Evolutionary conservation across 2,329 filamentous ascomycete genomes (phyloP).

Genomic region (Xylariaceae sp.): DNA sequence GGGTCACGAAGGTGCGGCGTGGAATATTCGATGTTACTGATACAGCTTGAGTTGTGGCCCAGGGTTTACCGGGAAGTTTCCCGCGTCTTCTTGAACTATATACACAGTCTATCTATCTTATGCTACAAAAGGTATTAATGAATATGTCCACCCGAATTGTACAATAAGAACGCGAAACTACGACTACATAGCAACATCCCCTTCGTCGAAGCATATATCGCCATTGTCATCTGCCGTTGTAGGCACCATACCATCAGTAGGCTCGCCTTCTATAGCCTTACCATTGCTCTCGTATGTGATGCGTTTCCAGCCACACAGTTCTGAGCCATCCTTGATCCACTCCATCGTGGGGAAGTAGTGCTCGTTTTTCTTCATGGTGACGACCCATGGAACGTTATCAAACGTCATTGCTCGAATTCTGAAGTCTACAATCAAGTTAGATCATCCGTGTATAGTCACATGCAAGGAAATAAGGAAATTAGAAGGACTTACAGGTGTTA

Average conservation of each 20-base stretch:
- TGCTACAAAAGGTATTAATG: conserved; percentile 23
- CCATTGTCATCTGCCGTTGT: conserved; percentile 47
- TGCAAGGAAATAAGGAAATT: not conserved
- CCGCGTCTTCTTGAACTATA: not conserved
- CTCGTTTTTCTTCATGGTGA: conserved; percentile 99
- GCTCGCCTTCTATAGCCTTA: conserved; percentile 60
- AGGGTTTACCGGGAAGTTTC: not conserved
- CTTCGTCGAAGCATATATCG: conserved; percentile 24
- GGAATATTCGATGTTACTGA: no score
- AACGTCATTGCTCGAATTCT: conserved; percentile 97
- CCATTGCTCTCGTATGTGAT: conserved; percentile 65
- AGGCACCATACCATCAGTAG: conserved; percentile 54
- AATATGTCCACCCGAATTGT: not conserved
- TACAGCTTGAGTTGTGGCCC: not conserved
- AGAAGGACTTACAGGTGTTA: conserved; percentile 75
- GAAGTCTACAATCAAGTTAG: conserved; percentile 69
- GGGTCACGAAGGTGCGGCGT: no score
- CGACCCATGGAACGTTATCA: conserved; percentile 98
- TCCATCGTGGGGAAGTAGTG: conserved; percentile 85
- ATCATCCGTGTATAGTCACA: conserved; percentile 6
- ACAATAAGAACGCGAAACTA: not conserved
- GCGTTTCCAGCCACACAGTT: conserved; percentile 67
- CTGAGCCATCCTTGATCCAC: conserved; percentile 68
- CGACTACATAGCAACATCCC: not conserved
- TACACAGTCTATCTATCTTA: conserved; percentile 20